Conservation (phyloP, 768 basidiomycete species). For the Candolleomyces eurysporus region DNA sequence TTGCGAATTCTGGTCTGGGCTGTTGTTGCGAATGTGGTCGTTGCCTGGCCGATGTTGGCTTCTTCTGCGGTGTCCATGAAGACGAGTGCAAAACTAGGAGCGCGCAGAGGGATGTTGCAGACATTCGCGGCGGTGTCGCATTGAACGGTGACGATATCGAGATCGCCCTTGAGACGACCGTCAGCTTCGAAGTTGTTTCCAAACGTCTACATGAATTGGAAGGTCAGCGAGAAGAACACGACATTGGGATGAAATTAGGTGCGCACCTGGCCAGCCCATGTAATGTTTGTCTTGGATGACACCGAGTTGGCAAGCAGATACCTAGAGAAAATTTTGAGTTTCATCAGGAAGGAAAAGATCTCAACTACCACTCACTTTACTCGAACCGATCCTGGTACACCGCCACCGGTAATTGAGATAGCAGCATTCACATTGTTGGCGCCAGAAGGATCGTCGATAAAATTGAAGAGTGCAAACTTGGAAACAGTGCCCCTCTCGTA, state of each 20-base stretch:
- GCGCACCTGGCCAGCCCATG: constrained; percentile 74
- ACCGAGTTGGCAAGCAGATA: constrained; percentile 59
- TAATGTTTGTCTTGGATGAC: constrained; percentile 60
- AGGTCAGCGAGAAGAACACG: neutral
- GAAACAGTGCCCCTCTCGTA: constrained; percentile 66
- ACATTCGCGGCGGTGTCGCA: constrained; percentile 54
- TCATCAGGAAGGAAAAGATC: constrained; percentile 43
- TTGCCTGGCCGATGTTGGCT: constrained; percentile 20
- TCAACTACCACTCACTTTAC: constrained; percentile 56
- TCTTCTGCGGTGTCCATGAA: constrained; percentile 32
- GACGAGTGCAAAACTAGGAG: constrained; percentile 74
- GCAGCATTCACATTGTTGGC: constrained; percentile 52
- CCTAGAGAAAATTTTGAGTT: constrained; percentile 23
- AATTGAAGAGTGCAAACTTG: constrained; percentile 73
- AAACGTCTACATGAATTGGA: constrained; percentile 45
- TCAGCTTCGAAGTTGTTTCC: constrained; percentile 63
- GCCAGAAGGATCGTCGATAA: constrained; percentile 57
- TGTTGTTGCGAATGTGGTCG: constrained; percentile 48
- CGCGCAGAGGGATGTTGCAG: constrained; percentile 62
- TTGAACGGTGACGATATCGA: constrained; percentile 53
- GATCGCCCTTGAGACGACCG: constrained; percentile 58
- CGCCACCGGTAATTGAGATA: constrained; percentile 45
- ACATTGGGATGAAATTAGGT: neutral
- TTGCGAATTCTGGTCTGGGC: constrained; percentile 38
- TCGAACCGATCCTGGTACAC: constrained; percentile 45